Conservation (phyloP, 2,329 filamentous ascomycete genomes). For the Ophiocordyceps unilateralis region DNA sequence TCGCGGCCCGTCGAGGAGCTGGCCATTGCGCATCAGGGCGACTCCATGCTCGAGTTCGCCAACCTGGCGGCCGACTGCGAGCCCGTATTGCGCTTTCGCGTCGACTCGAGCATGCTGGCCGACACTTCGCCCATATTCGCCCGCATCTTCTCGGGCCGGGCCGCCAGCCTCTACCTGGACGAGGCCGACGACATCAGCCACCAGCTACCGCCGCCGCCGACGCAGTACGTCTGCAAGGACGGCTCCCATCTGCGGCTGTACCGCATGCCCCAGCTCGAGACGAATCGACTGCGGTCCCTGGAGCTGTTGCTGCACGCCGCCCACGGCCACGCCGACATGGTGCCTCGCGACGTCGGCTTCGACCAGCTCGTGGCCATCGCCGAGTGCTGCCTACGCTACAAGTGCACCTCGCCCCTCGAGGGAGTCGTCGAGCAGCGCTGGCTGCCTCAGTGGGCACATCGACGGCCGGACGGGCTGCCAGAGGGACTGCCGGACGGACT, state of each 20-base stretch:
- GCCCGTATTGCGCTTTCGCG: slow-evolving; percentile 29
- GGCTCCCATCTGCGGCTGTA: slow-evolving; percentile 28
- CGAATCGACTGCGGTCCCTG: slow-evolving; percentile 22
- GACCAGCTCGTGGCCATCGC: slow-evolving; percentile 33
- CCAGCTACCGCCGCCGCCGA: slow-evolving; percentile 18
- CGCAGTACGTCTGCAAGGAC: slow-evolving; percentile 21
- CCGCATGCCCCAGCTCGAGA: slow-evolving; percentile 33
- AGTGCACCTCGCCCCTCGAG: slow-evolving; percentile 32
- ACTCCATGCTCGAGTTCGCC: slow-evolving; percentile 33
- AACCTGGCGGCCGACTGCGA: slow-evolving; percentile 20
- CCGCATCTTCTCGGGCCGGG: slow-evolving; percentile 23
- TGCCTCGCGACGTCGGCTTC: slow-evolving; percentile 29
- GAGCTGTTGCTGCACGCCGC: slow-evolving; percentile 32
- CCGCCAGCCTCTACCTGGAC: slow-evolving; percentile 13
- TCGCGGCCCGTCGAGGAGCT: slow-evolving; percentile 23
- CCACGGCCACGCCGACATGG: slow-evolving; percentile 27
- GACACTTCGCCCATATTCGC: slow-evolving; percentile 35
- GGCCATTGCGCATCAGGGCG: slow-evolving; percentile 25
- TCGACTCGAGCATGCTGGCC: slow-evolving; percentile 31
- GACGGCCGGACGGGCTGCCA: slow-evolving; percentile 17
- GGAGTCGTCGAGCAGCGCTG: slow-evolving; percentile 31
- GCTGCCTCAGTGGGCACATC: slow-evolving; percentile 33
- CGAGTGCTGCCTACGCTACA: slow-evolving; percentile 30
- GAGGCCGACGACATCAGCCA: slow-evolving; percentile 19
- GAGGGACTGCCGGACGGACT: slow-evolving; percentile 28